These are phyloP conservation scores for Globisporangium spinosum DNA, from an alignment of 352 stramenopile species.

Conservation along the genomic window DNA sequence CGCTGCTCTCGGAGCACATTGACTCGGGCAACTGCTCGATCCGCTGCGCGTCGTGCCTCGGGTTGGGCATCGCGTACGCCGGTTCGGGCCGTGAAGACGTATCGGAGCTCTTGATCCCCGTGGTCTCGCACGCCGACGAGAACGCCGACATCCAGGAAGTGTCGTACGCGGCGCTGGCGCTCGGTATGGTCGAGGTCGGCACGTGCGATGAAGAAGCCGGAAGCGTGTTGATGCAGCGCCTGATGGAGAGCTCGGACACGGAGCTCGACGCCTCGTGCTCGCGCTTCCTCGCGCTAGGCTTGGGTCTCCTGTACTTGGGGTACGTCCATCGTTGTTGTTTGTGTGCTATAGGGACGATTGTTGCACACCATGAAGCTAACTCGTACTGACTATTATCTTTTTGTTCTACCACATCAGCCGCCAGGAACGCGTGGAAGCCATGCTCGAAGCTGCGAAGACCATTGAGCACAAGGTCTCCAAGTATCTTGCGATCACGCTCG, in stretches of 20 bases:
- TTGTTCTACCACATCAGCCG: constrained; percentile 26
- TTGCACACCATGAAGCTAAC: background rate
- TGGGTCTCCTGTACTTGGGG: constrained; percentile 97
- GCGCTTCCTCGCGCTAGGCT: constrained; percentile 95
- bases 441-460: constrained; percentile 97
- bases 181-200: constrained; percentile 98
- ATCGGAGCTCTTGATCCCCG: constrained; percentile 93
- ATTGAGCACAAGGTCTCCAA: constrained; percentile 98
- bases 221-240: constrained; percentile 93
- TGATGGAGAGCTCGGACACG: constrained; percentile 98
- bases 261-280: constrained; percentile 96
- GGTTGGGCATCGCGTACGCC: constrained; percentile 98
- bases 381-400: constrained; percentile 10
- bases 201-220: constrained; percentile 97
- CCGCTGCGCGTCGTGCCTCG: constrained; percentile 92
- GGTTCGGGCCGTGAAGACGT: constrained; percentile 96
- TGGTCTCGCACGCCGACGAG: constrained; percentile 89
- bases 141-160: constrained; percentile 93
- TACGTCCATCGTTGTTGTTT: constrained; percentile 36
- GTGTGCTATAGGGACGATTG: background rate
- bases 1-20: constrained; percentile 96
- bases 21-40: constrained; percentile 93
- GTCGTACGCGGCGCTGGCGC: constrained; percentile 91
- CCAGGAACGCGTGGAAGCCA: constrained; percentile 96
- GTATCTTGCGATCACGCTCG: constrained; percentile 95